These are phyloP conservation scores for Verbena officinalis DNA, from an alignment of 257 asterid genomes.

Conservation along the genomic window DNA sequence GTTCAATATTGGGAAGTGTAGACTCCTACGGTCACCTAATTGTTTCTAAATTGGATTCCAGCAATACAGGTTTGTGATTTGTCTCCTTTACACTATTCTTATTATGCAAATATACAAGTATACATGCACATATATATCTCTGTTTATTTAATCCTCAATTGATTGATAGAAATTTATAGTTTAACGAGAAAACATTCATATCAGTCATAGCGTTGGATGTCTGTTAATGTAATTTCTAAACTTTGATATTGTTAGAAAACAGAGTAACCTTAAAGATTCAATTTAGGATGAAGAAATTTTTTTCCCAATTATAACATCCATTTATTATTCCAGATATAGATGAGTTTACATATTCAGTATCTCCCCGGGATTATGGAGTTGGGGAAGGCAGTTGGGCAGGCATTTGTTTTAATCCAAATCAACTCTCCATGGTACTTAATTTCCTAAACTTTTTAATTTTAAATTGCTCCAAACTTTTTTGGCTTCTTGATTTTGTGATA, in stretches of 20 bases:
- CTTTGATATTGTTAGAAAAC: no score
- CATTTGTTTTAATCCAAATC: slow-evolving; percentile 80
- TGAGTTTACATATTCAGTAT: slow-evolving; percentile 63
- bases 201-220: no score
- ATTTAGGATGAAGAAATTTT: no score
- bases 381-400: slow-evolving; percentile 99
- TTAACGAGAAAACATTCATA: no score
- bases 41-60: slow-evolving; percentile 71
- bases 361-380: slow-evolving; percentile 81
- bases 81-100: slow-evolving; percentile 4
- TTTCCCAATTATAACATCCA: background rate
- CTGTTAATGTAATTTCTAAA: no score
- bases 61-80: slow-evolving; percentile 56
- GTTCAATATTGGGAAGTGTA: slow-evolving; percentile 82
- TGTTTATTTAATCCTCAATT: no score
- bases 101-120: no score
- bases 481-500: background rate
- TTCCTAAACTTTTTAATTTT: background rate
- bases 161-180: no score
- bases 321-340: slow-evolving; percentile 53
- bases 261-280: no score
- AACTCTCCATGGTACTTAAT: slow-evolving; percentile 75
- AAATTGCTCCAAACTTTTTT: background rate
- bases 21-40: slow-evolving; percentile 87
- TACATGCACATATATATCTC: no score